Conservation (phyloP, 2,329 filamentous ascomycete genomes). For the Ceratocystiopsis sp. region DNA sequence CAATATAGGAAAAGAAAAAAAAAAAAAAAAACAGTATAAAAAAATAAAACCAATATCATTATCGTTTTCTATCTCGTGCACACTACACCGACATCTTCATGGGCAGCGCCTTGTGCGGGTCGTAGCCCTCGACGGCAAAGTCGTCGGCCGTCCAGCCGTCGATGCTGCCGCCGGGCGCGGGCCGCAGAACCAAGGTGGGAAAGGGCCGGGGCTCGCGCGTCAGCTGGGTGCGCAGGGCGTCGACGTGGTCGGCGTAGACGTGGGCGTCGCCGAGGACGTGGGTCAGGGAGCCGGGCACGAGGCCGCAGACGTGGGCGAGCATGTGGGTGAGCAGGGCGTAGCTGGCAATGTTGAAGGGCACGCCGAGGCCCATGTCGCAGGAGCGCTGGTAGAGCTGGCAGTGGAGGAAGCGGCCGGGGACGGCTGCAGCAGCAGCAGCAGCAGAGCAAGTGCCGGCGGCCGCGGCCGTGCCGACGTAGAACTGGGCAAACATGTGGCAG, state of each 20-base stretch:
- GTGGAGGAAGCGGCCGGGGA: slow-evolving; percentile 39
- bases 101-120: slow-evolving; percentile 76
- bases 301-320: slow-evolving; percentile 70
- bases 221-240: slow-evolving; percentile 68
- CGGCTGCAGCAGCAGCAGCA: slow-evolving; percentile 10
- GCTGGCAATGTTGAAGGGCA: slow-evolving; percentile 93
- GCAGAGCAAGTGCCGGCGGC: slow-evolving; percentile 7
- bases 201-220: slow-evolving; percentile 66
- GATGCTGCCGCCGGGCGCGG: slow-evolving; percentile 49
- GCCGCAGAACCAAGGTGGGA: slow-evolving; percentile 59
- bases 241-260: slow-evolving; percentile 83
- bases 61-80: no score
- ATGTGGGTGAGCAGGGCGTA: slow-evolving; percentile 93
- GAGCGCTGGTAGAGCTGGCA: slow-evolving; percentile 86
- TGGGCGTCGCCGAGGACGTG: slow-evolving; percentile 99
- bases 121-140: slow-evolving; percentile 73
- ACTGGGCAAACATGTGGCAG: slow-evolving; percentile 96
- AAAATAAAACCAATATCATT: no score
- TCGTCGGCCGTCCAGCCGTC: slow-evolving; percentile 86
- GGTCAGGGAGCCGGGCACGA: slow-evolving; percentile 73
- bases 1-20: no score
- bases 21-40: no score
- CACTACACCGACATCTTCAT: slow-evolving; percentile 94
- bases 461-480: slow-evolving; percentile 44
- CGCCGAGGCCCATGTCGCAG: slow-evolving; percentile 93